Evolutionary conservation across 768 basidiomycete species (phyloP).

Genomic region (Collybiopsis luxurians): DNA sequence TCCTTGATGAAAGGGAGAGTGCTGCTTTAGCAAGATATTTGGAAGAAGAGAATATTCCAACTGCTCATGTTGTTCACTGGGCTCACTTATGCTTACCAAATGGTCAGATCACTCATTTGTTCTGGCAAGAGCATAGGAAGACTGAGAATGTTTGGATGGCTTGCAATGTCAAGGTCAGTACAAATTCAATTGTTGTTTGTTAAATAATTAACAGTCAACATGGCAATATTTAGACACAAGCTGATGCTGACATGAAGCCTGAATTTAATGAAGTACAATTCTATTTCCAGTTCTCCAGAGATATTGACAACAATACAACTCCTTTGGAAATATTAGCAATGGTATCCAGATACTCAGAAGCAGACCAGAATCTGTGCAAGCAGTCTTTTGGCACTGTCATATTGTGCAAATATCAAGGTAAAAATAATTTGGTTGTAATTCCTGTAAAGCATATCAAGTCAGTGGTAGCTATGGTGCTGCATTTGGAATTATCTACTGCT

Average conservation of each 20-base stretch:
- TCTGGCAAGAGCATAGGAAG: constrained; percentile 16
- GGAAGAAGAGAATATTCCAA: constrained; percentile 19
- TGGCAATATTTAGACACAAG: constrained; percentile 18
- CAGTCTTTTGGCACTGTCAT: constrained; percentile 15
- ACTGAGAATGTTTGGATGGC: constrained; percentile 7
- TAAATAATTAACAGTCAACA: constrained; percentile 16
- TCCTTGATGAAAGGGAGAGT: background rate
- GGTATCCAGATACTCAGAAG: background rate
- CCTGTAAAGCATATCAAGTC: constrained; percentile 25
- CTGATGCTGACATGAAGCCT: background rate
- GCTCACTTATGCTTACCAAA: constrained; percentile 16
- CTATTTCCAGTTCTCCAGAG: constrained; percentile 13
- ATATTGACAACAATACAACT: background rate
- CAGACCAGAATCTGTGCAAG: background rate
- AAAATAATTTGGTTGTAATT: constrained; percentile 15
- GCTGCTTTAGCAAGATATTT: background rate
- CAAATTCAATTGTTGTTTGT: background rate
- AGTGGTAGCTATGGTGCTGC: constrained; percentile 20
- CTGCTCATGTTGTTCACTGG: constrained; percentile 13
- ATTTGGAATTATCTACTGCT: constrained; percentile 12
- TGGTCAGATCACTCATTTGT: constrained; percentile 17
- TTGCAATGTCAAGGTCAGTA: constrained; percentile 19
- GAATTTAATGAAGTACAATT: background rate
- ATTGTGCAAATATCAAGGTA: background rate
- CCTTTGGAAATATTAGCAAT: background rate